These are phyloP conservation scores for Thymus mandschuricus DNA, from an alignment of 257 asterid genomes.

Conservation along the genomic window DNA sequence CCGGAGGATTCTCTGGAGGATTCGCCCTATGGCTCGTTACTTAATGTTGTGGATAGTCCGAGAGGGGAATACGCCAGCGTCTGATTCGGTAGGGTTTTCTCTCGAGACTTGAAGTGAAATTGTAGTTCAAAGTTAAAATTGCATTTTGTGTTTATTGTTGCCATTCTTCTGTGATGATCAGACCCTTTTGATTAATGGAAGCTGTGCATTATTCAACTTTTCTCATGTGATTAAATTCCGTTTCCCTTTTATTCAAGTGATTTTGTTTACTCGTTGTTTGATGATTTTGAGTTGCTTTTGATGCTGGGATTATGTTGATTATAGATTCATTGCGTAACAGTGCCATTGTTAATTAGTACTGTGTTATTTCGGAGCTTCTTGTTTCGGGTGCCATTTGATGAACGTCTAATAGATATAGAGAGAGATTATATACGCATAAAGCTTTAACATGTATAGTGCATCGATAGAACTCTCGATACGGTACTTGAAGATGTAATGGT, in stretches of 20 bases:
- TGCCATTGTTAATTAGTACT: not conserved
- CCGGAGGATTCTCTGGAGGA: slow-evolving; percentile 73
- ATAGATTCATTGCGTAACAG: not conserved
- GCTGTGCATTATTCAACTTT: not conserved
- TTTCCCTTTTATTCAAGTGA: not conserved
- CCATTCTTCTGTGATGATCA: slow-evolving; percentile 20
- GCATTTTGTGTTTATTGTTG: slow-evolving; percentile 13
- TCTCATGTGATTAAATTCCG: not conserved
- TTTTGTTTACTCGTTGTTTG: not conserved
- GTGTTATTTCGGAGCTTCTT: too few relatives aligned
- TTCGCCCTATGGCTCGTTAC: slow-evolving; percentile 86
- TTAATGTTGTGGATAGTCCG: slow-evolving; percentile 73
- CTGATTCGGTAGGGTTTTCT: slow-evolving; percentile 30
- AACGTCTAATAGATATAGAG: not conserved
- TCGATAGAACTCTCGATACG: not conserved
- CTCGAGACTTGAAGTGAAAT: slow-evolving; percentile 22
- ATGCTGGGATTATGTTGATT: not conserved
- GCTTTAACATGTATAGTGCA: not conserved
- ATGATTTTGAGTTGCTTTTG: not conserved
- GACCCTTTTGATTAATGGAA: slow-evolving; percentile 31
- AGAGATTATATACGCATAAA: not conserved
- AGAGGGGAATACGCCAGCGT: slow-evolving; percentile 74
- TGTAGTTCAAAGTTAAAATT: slow-evolving; percentile 6
- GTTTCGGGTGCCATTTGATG: too few relatives aligned
- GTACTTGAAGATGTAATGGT: slow-evolving; percentile 14